Evolutionary conservation across 306 rosid species (phyloP).

Genomic region (Lathyrus tuberosus): DNA sequence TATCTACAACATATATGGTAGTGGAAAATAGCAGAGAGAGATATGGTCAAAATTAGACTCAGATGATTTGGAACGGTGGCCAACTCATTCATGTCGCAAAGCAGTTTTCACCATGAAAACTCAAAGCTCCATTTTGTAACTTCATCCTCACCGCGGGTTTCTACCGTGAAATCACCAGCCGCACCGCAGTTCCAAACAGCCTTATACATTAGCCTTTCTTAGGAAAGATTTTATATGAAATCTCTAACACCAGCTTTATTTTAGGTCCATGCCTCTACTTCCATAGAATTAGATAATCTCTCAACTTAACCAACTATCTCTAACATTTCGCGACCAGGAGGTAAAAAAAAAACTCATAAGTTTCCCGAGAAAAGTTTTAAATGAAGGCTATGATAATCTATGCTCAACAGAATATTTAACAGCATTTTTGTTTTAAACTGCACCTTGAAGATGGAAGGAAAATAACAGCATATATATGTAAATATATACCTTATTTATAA

Average conservation of each 20-base stretch:
- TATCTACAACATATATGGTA: too few relatives aligned
- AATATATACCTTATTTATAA: conserved; percentile 40
- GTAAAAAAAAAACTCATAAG: background rate
- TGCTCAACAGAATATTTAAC: conserved; percentile 29
- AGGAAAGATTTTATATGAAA: background rate
- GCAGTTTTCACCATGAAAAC: too few relatives aligned
- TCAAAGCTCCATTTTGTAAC: too few relatives aligned
- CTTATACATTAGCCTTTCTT: too few relatives aligned
- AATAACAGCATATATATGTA: conserved; percentile 24
- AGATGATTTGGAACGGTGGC: too few relatives aligned
- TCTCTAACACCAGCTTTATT: background rate
- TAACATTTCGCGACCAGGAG: background rate
- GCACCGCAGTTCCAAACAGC: too few relatives aligned
- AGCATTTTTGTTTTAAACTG: conserved; percentile 1
- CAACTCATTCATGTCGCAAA: too few relatives aligned
- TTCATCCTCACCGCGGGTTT: too few relatives aligned
- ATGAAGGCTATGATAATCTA: conserved; percentile 1
- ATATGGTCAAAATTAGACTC: too few relatives aligned
- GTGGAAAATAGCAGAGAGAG: too few relatives aligned
- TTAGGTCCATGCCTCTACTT: background rate
- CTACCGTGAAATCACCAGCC: too few relatives aligned
- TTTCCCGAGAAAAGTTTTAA: background rate
- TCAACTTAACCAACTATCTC: background rate
- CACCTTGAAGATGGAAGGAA: conserved; percentile 27
- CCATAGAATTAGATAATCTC: background rate